These are phyloP conservation scores for Gentiana dahurica DNA, from an alignment of 257 asterid genomes.

Conservation along the genomic window DNA sequence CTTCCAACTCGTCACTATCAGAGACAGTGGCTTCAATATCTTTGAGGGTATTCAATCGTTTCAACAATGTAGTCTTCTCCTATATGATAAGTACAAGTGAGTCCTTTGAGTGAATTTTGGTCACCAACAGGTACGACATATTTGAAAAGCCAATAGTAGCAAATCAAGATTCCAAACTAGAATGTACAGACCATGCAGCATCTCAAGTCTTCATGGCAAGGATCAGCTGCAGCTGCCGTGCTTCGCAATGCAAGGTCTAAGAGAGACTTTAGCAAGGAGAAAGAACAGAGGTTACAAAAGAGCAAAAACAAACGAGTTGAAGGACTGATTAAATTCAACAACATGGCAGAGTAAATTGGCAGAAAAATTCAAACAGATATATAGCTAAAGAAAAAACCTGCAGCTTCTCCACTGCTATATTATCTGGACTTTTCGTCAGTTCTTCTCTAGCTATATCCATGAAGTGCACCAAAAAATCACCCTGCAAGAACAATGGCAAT, in stretches of 20 bases:
- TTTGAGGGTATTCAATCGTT: slow-evolving; percentile 75
- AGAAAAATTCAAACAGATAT: slow-evolving; percentile 5
- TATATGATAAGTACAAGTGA: slow-evolving; percentile 19
- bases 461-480: slow-evolving; percentile 96
- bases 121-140: slow-evolving; percentile 2
- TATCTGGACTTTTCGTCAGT: slow-evolving; percentile 86
- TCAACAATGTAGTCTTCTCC: slow-evolving; percentile 83
- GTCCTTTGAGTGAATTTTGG: slow-evolving; percentile 1
- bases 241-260: slow-evolving; percentile 96
- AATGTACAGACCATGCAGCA: slow-evolving; percentile 81
- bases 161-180: not conserved
- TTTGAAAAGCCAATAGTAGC: not conserved
- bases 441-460: slow-evolving; percentile 96
- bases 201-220: slow-evolving; percentile 86
- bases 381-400: slow-evolving; percentile 47
- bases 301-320: not conserved
- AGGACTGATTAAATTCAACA: not conserved
- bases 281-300: not conserved
- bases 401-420: slow-evolving; percentile 82
- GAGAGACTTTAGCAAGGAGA: slow-evolving; percentile 56
- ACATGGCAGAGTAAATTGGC: slow-evolving; percentile 5
- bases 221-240: slow-evolving; percentile 95
- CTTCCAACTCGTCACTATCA: slow-evolving; percentile 53
- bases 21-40: slow-evolving; percentile 65
- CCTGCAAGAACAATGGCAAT: slow-evolving; percentile 48